A percentile compares a stretch with the other conserved stretches of the same genome.
phyloP scores from a whole-genome alignment of 352 stramenopile species.

The Phytophthora nicotianae region DNA sequence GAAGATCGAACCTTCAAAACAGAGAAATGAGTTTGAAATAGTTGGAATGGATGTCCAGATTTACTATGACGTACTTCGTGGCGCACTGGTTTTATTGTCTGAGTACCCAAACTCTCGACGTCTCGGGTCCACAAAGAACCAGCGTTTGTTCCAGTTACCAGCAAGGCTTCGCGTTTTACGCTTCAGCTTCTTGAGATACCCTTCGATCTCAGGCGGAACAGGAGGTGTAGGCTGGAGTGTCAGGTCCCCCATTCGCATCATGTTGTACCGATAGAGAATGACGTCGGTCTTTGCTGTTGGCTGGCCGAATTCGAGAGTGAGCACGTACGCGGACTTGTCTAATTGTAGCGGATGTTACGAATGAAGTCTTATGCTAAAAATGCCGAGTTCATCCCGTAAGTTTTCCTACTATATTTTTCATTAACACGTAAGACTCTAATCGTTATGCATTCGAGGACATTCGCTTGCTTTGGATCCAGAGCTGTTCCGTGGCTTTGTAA shows the following conservation, averaged over 20 bases:
- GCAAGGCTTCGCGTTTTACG: conserved; percentile 79
- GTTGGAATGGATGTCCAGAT: neutral
- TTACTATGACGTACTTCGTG: conserved; percentile 46
- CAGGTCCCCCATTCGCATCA: conserved; percentile 28
- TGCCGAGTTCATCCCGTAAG: conserved; percentile 1
- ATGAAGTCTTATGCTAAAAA: conserved; percentile 32
- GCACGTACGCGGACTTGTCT: conserved; percentile 11
- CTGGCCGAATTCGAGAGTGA: conserved; percentile 31
- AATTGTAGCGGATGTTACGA: conserved; percentile 22
- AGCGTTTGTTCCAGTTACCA: conserved; percentile 86
- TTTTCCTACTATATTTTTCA: neutral
- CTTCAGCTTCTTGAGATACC: conserved; percentile 89
- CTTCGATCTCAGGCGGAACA: conserved; percentile 77
- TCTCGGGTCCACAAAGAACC: conserved; percentile 85
- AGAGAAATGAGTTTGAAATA: conserved; percentile 6
- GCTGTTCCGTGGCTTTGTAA: no score
- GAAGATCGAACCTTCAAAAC: conserved; percentile 69
- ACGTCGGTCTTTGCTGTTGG: neutral
- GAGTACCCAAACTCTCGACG: conserved; percentile 80
- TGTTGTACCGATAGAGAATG: conserved; percentile 1
- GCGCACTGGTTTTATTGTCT: conserved; percentile 47
- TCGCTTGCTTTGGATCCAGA: no score
- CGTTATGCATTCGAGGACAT: no score
- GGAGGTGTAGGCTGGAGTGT: conserved; percentile 50
- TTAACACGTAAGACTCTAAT: no score